A percentile compares a stretch with the other conserved stretches of the same genome.
Conservation (phyloP, 148 eudicot species). For the Persicaria tinctoria region DNA sequence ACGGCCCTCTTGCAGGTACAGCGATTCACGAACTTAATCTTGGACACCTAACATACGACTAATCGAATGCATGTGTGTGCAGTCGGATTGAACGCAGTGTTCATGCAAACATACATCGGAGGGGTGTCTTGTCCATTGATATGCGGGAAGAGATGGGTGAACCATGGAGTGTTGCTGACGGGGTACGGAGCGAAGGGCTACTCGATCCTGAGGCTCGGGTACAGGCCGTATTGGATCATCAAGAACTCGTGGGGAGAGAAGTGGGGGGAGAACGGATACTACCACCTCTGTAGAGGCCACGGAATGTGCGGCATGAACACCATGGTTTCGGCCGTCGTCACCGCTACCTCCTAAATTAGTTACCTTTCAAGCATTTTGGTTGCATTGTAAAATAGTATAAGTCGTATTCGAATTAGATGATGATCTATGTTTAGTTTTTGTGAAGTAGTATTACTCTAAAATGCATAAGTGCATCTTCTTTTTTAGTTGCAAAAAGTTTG, state of each 20-base stretch:
- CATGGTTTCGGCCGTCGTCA: conserved; percentile 77
- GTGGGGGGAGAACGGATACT: conserved; percentile 87
- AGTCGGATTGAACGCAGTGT: conserved; percentile 72
- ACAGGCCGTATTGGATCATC: conserved; percentile 79
- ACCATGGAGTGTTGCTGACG: conserved; percentile 76
- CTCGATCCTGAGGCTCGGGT: conserved; percentile 57
- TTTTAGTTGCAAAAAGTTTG: too few species aligned
- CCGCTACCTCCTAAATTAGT: conserved; percentile 3
- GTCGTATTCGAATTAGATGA: neutral
- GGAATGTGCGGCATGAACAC: conserved; percentile 85
- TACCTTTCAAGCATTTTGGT: neutral
- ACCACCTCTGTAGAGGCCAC: conserved; percentile 55
- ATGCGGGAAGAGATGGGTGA: conserved; percentile 54
- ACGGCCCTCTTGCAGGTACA: conserved; percentile 87
- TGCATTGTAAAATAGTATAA: neutral
- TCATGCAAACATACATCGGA: conserved; percentile 91
- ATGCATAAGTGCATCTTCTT: too few species aligned
- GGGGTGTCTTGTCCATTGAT: conserved; percentile 87
- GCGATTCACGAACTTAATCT: neutral
- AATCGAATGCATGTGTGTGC: neutral
- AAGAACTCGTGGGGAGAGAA: conserved; percentile 90
- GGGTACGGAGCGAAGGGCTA: conserved; percentile 73
- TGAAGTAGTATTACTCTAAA: neutral
- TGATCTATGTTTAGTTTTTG: neutral
- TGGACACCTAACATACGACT: neutral